Conservation (phyloP, 441 rosid species). For the Adansonia grandidieri region DNA sequence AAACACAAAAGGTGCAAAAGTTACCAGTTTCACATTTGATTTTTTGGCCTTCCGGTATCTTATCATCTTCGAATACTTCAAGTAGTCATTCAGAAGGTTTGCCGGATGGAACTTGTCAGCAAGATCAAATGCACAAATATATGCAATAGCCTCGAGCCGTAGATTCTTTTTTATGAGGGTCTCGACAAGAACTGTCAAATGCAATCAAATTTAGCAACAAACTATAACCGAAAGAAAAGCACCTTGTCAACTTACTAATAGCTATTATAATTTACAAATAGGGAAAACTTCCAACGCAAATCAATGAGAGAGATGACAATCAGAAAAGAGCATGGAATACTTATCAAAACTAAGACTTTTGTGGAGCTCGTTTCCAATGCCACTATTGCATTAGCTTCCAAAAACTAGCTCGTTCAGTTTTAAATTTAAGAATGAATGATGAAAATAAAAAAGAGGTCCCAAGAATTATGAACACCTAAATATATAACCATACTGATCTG, state of each 20-base stretch:
- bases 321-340: background rate
- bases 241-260: background rate
- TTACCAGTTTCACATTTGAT: conserved; percentile 17
- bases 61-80: conserved; percentile 22
- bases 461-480: background rate
- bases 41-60: conserved; percentile 17
- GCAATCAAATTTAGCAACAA: background rate
- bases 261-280: background rate
- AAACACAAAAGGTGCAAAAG: background rate
- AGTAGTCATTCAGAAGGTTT: conserved; percentile 16
- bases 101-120: conserved; percentile 22
- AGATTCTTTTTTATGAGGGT: conserved; percentile 12
- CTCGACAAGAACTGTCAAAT: conserved; percentile 18
- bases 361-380: conserved; percentile 2
- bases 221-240: background rate
- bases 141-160: conserved; percentile 27
- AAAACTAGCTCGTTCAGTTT: background rate
- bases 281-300: background rate
- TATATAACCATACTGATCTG: background rate
- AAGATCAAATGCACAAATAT: conserved; percentile 28
- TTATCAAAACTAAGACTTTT: background rate
- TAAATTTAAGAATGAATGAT: background rate
- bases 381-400: background rate
- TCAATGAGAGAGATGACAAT: conserved; percentile 7
- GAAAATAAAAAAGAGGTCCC: background rate